Percentiles rank a stretch among this genome's conserved stretches.
These are phyloP conservation scores for Pseudozyma sp. DNA, from an alignment of 1,284 basidiomycete species.

Conservation along the genomic window DNA sequence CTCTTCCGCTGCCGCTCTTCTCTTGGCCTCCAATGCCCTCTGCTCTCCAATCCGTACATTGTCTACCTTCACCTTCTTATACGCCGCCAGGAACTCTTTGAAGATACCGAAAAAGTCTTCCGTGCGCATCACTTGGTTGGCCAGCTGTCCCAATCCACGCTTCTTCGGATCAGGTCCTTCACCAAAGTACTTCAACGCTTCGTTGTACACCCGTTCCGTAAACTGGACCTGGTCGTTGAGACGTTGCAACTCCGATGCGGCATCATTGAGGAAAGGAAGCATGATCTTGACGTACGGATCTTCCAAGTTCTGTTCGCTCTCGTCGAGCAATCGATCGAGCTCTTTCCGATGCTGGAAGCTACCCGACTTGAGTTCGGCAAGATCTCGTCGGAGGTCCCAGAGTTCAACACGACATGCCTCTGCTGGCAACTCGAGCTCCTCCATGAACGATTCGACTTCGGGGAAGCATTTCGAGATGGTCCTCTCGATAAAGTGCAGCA, in stretches of 20 bases:
- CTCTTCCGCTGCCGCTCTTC: conserved; percentile 65
- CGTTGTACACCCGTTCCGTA: conserved; percentile 64
- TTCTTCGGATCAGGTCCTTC: conserved; percentile 66
- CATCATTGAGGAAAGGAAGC: conserved; percentile 66
- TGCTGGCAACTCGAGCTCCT: conserved; percentile 87
- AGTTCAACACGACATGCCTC: conserved; percentile 82
- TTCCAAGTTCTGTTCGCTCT: conserved; percentile 60
- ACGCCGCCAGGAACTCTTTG: conserved; percentile 66
- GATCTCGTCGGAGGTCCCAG: conserved; percentile 64
- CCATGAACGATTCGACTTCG: conserved; percentile 86
- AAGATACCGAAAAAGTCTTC: conserved; percentile 70
- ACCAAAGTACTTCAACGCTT: conserved; percentile 67
- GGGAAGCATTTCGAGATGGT: conserved; percentile 90
- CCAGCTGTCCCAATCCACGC: conserved; percentile 58
- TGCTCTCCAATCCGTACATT: conserved; percentile 66
- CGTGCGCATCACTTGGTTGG: conserved; percentile 62
- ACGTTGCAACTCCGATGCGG: conserved; percentile 52
- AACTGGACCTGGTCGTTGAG: conserved; percentile 66
- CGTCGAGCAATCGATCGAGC: conserved; percentile 64
- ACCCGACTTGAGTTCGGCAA: conserved; percentile 68
- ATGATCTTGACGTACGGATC: conserved; percentile 68
- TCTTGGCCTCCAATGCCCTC: conserved; percentile 62
- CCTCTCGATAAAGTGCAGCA: conserved; percentile 93
- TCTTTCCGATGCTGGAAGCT: conserved; percentile 65
- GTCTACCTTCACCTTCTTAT: conserved; percentile 65